Evolutionary conservation across 305 asterid species (phyloP), one percentile per base, ranked within the genome.

Genomic region (Solanum chacoense): DNA sequence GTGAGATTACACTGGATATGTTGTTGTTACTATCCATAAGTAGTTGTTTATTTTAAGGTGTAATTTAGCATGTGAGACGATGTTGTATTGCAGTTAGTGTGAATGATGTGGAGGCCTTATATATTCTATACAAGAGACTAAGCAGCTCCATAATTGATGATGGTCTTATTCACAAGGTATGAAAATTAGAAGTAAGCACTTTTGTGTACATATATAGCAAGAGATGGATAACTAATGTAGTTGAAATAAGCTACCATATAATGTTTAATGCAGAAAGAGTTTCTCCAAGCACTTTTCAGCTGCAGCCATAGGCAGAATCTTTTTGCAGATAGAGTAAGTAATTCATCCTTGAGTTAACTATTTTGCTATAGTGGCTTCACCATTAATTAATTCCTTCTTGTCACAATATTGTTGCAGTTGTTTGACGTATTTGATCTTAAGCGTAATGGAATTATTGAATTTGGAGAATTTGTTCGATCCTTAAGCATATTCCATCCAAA

Each of bases 81-180:
- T 55, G 12, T 4, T 77, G 11, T 37, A 73, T 90, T 90, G 92
- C 96, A 96, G 99, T 96, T 93, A 94, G 90, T 42, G 89, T 94
- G 88, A 96, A 96, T 87, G 98, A 95, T 91, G 93, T 95, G 34
- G 99, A 96, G 91, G 98, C 99, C 76, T 93, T 96, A 71, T 87
- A 91, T 87, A 28, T 90, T 85, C 88, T 95, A 78, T 96, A 93
- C 38, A 93, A 94, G 91, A 92, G 91, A 86, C 91, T 96, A 88
- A 93, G 98, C 93, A 90, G 93, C 91, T 93, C 99, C 59, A 86
- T 94, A 59, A 36, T 89, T 55, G 95, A 95, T 28, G 96, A 96
- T 90, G 98, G 95, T 35, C 93, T 89, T 87, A 93, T 96, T 90
- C 96, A 93, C 90, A 95, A 96, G 98, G 99, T 72, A 72, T 55